Conservation (phyloP, 1,139 yeast species). For the Yamadazyma blattariae region DNA sequence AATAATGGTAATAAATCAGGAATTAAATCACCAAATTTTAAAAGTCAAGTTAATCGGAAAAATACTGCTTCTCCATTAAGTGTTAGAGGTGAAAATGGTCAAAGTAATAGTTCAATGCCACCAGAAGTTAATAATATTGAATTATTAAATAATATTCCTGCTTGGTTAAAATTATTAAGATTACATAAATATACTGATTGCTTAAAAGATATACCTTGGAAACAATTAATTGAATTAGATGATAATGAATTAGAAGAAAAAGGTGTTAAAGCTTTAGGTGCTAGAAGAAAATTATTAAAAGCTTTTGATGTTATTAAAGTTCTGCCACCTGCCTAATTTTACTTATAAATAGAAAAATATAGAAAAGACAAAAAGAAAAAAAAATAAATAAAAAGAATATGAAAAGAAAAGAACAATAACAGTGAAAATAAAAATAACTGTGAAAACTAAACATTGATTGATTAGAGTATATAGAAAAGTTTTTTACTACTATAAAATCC, state of each 20-base stretch:
- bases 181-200: slow-evolving; percentile 92
- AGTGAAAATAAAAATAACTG: no score
- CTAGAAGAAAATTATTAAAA: slow-evolving; percentile 86
- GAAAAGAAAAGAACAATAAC: no score
- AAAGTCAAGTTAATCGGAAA: slow-evolving; percentile 9
- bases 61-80: slow-evolving; percentile 10
- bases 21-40: slow-evolving; percentile 14
- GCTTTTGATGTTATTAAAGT: slow-evolving; percentile 77
- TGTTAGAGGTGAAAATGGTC: slow-evolving; percentile 8
- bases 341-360: background rate
- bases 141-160: slow-evolving; percentile 75
- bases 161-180: slow-evolving; percentile 87
- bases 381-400: no score
- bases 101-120: slow-evolving; percentile 46
- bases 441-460: slow-evolving; percentile 3
- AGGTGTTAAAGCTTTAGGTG: slow-evolving; percentile 94
- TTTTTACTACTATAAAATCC: no score
- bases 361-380: background rate
- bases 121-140: slow-evolving; percentile 63
- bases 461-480: no score
- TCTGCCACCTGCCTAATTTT: no score
- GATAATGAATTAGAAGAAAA: slow-evolving; percentile 69
- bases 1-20: slow-evolving; percentile 8
- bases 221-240: slow-evolving; percentile 64
- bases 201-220: slow-evolving; percentile 75